These are phyloP conservation scores for Cupressus sempervirens DNA, from an alignment of 75 land plant genomes.

Conservation along the genomic window DNA sequence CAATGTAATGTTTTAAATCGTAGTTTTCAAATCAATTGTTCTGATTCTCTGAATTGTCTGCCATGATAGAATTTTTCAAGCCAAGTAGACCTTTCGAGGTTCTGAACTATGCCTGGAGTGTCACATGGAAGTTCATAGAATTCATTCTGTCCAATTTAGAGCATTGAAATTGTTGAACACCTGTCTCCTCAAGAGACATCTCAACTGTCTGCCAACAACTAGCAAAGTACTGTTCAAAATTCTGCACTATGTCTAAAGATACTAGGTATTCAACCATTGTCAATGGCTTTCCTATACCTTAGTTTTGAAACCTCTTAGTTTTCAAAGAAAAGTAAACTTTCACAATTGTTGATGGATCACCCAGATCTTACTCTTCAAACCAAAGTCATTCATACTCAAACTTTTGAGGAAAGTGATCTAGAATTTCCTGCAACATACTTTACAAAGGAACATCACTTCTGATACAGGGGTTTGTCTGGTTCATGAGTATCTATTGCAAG, in stretches of 20 bases:
- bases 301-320: background rate
- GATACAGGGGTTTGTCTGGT: background rate
- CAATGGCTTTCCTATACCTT: background rate
- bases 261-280: background rate
- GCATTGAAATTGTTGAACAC: background rate
- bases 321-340: background rate
- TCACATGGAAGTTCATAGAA: background rate
- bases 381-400: too few species aligned
- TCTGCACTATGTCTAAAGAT: background rate
- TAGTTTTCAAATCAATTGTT: background rate
- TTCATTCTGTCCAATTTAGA: background rate
- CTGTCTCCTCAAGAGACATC: background rate
- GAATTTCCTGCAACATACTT: background rate
- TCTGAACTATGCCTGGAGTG: background rate
- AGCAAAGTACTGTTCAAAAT: background rate
- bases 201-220: background rate
- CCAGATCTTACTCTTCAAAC: background rate
- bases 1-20: background rate
- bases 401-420: too few species aligned
- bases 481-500: background rate
- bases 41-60: too few species aligned
- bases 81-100: too few species aligned
- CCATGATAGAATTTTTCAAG: too few species aligned
- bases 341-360: background rate
- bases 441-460: background rate